Evolutionary conservation across 164 flowering plant genomes (phyloP).

Genomic region (Cinnamomum micranthum): DNA sequence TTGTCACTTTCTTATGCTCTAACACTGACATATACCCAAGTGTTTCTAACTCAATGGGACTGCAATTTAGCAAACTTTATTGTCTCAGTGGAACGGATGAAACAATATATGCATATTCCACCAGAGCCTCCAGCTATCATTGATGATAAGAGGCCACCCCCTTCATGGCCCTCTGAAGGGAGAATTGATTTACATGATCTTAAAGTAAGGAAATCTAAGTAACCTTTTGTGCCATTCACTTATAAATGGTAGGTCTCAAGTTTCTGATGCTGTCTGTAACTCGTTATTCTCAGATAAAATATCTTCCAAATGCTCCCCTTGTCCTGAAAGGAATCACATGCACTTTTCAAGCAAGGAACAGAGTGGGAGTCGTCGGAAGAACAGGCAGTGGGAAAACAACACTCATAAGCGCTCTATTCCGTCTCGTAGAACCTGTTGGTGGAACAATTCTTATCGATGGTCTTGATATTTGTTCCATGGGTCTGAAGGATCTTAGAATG

Average conservation of each 20-base stretch:
- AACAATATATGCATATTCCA: slow-evolving; percentile 74
- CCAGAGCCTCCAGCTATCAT: slow-evolving; percentile 73
- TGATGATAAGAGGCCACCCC: slow-evolving; percentile 56
- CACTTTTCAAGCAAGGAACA: slow-evolving; percentile 61
- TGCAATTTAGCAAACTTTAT: slow-evolving; percentile 66
- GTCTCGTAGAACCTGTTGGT: slow-evolving; percentile 68
- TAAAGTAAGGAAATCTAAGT: slow-evolving; percentile 32
- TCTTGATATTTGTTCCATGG: slow-evolving; percentile 25
- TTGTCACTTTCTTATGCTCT: slow-evolving; percentile 86
- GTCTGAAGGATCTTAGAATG: slow-evolving; percentile 69
- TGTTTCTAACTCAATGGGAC: slow-evolving; percentile 59
- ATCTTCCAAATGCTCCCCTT: slow-evolving; percentile 71
- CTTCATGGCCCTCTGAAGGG: slow-evolving; percentile 79
- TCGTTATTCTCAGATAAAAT: slow-evolving; percentile 46
- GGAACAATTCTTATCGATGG: slow-evolving; percentile 55
- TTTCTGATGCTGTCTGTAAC: neutral
- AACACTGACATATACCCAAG: slow-evolving; percentile 46
- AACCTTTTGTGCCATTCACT: neutral
- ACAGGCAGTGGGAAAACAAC: slow-evolving; percentile 95
- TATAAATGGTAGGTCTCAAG: neutral
- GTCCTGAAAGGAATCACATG: slow-evolving; percentile 85
- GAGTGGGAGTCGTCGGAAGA: slow-evolving; percentile 89
- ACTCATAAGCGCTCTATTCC: slow-evolving; percentile 74
- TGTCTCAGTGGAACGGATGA: slow-evolving; percentile 81
- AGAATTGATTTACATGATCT: slow-evolving; percentile 60